These are phyloP conservation scores for Neopestalotiopsis sp. DNA, from an alignment of 2,329 filamentous ascomycete species.

Conservation along the genomic window DNA sequence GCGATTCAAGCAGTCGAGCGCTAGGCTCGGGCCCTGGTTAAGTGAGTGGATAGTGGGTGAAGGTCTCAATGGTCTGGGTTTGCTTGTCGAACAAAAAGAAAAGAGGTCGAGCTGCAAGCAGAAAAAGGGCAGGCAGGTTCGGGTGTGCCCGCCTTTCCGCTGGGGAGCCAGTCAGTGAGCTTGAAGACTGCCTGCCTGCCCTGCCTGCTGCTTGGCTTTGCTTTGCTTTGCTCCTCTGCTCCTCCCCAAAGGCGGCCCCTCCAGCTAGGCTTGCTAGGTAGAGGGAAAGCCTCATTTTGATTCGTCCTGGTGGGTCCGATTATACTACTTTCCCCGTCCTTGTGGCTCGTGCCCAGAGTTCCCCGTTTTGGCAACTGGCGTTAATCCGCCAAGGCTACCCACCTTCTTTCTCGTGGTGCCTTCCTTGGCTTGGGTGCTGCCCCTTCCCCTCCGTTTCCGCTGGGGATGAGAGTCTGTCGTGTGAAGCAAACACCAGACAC, in stretches of 20 bases:
- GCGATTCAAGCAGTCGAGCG: not conserved
- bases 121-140: not conserved
- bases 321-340: not conserved
- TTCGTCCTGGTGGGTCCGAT: not conserved
- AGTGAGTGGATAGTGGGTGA: not conserved
- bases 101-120: not conserved
- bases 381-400: not conserved
- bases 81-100: not conserved
- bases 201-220: not conserved
- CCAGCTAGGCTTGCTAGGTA: no score
- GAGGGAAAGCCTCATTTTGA: not conserved
- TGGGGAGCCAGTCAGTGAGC: not conserved
- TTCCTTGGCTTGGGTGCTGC: no score
- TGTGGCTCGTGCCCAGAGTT: not conserved
- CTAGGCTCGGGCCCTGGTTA: not conserved
- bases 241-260: no score
- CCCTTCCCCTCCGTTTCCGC: no score
- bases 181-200: not conserved
- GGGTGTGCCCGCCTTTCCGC: not conserved
- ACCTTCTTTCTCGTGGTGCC: no score
- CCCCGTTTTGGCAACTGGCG: constrained; percentile 1
- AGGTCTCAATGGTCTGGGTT: not conserved
- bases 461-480: no score
- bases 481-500: no score
- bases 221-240: no score